Percentiles rank a stretch among this genome's conserved stretches.
Conservation (phyloP, 176 grass and related monocot genomes). For the Ensete glaucum region DNA sequence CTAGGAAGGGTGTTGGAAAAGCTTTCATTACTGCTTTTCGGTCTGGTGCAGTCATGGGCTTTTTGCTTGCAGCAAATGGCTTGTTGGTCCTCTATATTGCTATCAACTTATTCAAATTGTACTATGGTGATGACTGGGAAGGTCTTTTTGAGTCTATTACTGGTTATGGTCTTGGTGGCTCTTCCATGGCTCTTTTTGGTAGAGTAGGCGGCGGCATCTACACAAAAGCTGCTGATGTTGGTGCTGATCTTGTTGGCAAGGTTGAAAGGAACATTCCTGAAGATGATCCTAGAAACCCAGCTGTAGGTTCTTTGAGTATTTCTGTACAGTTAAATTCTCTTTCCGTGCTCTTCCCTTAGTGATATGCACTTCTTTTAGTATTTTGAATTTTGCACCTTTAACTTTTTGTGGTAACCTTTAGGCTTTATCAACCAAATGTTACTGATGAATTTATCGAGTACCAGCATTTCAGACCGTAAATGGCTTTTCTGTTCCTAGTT, state of each 20-base stretch:
- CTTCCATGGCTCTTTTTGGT: slow-evolving; percentile 50
- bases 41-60: slow-evolving; percentile 44
- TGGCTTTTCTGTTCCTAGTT: not conserved
- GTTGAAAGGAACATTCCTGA: slow-evolving; percentile 61
- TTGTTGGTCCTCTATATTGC: slow-evolving; percentile 41
- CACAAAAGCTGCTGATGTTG: slow-evolving; percentile 46
- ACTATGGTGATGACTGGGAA: slow-evolving; percentile 52
- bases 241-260: slow-evolving; percentile 49
- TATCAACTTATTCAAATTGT: slow-evolving; percentile 38
- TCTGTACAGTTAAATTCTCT: not conserved
- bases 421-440: not conserved
- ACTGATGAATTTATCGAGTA: not conserved
- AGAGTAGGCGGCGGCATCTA: slow-evolving; percentile 54
- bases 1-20: slow-evolving; percentile 42
- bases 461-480: not conserved
- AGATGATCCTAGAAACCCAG: slow-evolving; percentile 52
- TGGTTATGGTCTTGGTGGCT: slow-evolving; percentile 49
- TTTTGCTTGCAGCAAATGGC: slow-evolving; percentile 42
- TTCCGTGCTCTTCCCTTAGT: not conserved
- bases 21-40: slow-evolving; percentile 46
- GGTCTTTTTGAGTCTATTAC: slow-evolving; percentile 50
- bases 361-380: not conserved
- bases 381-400: not conserved
- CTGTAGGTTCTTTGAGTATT: slow-evolving; percentile 21
- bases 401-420: not conserved